Evolutionary conservation across 306 rosid species (phyloP).

Genomic region (Purshia tridentata): DNA sequence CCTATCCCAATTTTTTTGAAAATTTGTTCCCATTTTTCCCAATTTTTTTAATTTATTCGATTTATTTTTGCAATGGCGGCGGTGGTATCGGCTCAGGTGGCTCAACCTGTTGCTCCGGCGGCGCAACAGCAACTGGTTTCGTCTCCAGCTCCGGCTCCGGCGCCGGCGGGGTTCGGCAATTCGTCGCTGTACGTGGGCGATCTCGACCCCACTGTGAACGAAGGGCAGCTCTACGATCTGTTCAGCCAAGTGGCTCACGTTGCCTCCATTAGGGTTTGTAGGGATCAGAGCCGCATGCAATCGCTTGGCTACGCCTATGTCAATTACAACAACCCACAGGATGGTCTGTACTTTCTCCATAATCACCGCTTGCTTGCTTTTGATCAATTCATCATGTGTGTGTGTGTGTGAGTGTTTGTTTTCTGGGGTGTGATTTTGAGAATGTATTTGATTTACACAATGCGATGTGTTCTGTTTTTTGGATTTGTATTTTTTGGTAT

Average conservation of each 20-base stretch:
- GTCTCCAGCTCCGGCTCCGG: slow-evolving; percentile 6
- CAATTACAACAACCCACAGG: slow-evolving; percentile 53
- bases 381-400: no score
- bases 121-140: slow-evolving; percentile 24
- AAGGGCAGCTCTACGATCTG: slow-evolving; percentile 64
- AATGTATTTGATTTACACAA: not conserved
- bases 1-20: not conserved
- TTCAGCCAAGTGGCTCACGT: slow-evolving; percentile 56
- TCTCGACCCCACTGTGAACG: slow-evolving; percentile 64
- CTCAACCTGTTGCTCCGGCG: slow-evolving; percentile 21
- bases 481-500: not conserved
- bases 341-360: slow-evolving; percentile 42
- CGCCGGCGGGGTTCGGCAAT: slow-evolving; percentile 28
- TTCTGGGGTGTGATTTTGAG: no score
- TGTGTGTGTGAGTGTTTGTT: no score
- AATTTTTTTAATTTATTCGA: not conserved
- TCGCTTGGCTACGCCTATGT: slow-evolving; percentile 94
- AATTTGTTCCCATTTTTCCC: not conserved
- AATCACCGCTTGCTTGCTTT: no score
- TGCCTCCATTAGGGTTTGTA: slow-evolving; percentile 69
- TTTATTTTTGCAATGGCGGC: slow-evolving; percentile 38
- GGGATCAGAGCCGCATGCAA: slow-evolving; percentile 59
- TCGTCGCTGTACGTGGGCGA: slow-evolving; percentile 79
- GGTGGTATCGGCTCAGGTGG: slow-evolving; percentile 32
- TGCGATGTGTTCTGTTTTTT: not conserved